These are phyloP conservation scores for Pseudognaphalium luteoalbum DNA, from an alignment of 129 eudicot species.

Conservation along the genomic window DNA sequence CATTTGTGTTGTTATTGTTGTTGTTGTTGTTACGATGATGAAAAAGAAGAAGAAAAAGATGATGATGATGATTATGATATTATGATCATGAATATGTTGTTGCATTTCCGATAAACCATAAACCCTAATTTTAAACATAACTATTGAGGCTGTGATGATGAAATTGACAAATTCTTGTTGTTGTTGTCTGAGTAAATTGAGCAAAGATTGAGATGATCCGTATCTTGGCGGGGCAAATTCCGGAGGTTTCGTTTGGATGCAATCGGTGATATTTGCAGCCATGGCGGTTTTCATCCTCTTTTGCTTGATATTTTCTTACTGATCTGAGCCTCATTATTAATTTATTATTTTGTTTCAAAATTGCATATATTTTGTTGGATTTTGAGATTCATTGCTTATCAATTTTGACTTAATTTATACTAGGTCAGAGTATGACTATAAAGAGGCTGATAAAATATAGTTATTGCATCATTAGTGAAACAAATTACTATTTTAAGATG, in stretches of 20 bases:
- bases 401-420: background rate
- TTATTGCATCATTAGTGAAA: background rate
- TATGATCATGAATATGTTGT: too few relatives aligned
- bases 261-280: slow-evolving; percentile 21
- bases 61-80: background rate
- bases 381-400: background rate
- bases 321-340: slow-evolving; percentile 20
- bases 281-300: slow-evolving; percentile 30
- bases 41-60: background rate
- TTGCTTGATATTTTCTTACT: slow-evolving; percentile 9
- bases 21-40: background rate
- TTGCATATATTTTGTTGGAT: background rate
- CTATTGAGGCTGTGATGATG: slow-evolving; percentile 2
- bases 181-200: background rate
- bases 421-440: too few relatives aligned
- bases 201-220: slow-evolving; percentile 7
- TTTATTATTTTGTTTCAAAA: background rate
- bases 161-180: background rate
- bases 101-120: background rate
- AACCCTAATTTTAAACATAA: background rate
- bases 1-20: background rate
- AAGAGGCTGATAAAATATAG: background rate
- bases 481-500: background rate
- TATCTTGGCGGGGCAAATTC: slow-evolving; percentile 33
- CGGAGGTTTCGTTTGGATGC: background rate